Conservation (phyloP, 306 rosid genomes). For the Malus orientalis region DNA sequence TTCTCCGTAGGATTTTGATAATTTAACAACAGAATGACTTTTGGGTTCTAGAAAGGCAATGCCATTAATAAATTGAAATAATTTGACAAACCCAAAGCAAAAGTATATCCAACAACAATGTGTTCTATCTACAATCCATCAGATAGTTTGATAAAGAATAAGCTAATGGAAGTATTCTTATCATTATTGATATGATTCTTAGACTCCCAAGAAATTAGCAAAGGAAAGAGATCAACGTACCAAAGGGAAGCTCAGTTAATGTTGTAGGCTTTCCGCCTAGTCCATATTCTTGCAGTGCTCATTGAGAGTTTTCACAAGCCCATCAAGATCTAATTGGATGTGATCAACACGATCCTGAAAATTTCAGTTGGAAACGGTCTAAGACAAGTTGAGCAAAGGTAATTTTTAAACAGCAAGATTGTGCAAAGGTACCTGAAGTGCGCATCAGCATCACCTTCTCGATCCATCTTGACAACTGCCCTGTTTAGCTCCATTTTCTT, state of each 20-base stretch:
- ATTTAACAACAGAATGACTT: no score
- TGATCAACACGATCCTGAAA: slow-evolving; percentile 67
- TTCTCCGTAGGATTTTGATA: no score
- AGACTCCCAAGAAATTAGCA: not conserved
- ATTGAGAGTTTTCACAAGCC: slow-evolving; percentile 68
- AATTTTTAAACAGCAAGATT: slow-evolving; percentile 1
- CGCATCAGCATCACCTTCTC: slow-evolving; percentile 52
- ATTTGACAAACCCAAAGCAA: no score
- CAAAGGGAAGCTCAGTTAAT: slow-evolving; percentile 85
- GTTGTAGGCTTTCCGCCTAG: slow-evolving; percentile 73
- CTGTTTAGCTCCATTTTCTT: slow-evolving; percentile 86
- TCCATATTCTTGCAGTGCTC: slow-evolving; percentile 91
- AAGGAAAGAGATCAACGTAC: slow-evolving; percentile 37
- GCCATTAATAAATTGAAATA: no score
- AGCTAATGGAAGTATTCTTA: not conserved
- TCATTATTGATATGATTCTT: not conserved
- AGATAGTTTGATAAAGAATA: not conserved
- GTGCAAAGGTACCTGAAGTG: slow-evolving; percentile 57
- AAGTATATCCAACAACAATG: not conserved
- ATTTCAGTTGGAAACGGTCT: slow-evolving; percentile 20
- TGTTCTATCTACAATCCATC: not conserved
- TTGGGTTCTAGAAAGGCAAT: no score
- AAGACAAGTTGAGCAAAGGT: slow-evolving; percentile 14
- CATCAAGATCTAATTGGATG: slow-evolving; percentile 74
- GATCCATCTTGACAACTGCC: slow-evolving; percentile 81